Evolutionary conservation across 306 rosid genomes (phyloP), one percentile per base, ranked within the genome.

Genomic region (Fragaria vesca): DNA sequence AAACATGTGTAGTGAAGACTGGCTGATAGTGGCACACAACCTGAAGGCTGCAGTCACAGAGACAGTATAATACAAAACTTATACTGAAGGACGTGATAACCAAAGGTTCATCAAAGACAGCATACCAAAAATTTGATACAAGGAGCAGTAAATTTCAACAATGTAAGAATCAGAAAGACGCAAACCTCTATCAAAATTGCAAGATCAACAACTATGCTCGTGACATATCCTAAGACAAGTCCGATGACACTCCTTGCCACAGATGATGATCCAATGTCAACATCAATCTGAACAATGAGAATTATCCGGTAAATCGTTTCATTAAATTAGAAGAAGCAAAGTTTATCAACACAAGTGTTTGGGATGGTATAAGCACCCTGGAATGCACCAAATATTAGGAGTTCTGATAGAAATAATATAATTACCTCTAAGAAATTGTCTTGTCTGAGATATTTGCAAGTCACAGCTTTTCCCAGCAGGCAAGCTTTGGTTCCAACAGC

Each of bases 401-500:
- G 68, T 8, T 73, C 43, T 15, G 77, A 76, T 10, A 75, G 61
- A 79, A 34, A 6, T 58, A 12, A 28, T 30, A 62, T 5, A 60
- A 78, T 82, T 87, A 95, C 97, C 93, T 95, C 99, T 57, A 95
- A 84, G 85, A 92, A 95, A 38, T 95, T 95, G 51, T 92, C 97
- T 78, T 81, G 97, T 80, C 89, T 86, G 58, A 86, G 85, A 79
- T 88, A 92, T 81, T 88, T 95, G 90, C 99, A 95, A 32, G 91
- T 88, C 57, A 95, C 88, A 48, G 99, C 97, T 90, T 95, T 95
- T 32, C 97, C 99, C 80, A 95, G 61, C 32, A 95, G 78, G 89
- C 98, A 95, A 80, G 97, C 98, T 88, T 95, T 95, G 75, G 98
- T 91, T 87, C 98, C 98, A 17, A 95, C 99, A 52, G 99, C 99